Evolutionary conservation across 73 alveolate species (phyloP).

Genomic region (Paraurostyla sp.): DNA sequence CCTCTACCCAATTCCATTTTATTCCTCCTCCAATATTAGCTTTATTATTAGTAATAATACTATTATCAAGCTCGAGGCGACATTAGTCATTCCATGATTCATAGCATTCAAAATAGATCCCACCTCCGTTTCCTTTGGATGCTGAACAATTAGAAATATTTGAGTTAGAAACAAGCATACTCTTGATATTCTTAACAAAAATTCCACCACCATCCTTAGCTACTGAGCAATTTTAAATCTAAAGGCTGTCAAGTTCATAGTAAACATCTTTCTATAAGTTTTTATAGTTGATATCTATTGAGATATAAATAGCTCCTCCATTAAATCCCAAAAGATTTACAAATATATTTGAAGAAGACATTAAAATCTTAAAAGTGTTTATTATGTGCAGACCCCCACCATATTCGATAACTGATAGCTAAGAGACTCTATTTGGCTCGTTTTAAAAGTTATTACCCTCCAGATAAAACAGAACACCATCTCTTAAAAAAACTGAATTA

Average conservation of each 20-base stretch:
- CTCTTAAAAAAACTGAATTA: constrained; percentile 17
- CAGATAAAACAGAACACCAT: constrained; percentile 24
- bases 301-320: constrained; percentile 76
- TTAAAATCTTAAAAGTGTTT: background rate
- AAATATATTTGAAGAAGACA: background rate
- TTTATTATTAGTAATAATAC: background rate
- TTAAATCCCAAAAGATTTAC: constrained; percentile 29
- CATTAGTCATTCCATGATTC: constrained; percentile 65
- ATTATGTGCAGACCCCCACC: constrained; percentile 58
- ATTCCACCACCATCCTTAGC: constrained; percentile 70
- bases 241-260: constrained; percentile 32
- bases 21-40: constrained; percentile 76
- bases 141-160: constrained; percentile 39
- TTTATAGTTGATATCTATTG: constrained; percentile 44
- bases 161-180: constrained; percentile 20
- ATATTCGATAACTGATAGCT: constrained; percentile 19
- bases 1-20: constrained; percentile 64
- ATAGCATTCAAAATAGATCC: constrained; percentile 59
- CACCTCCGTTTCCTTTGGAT: constrained; percentile 71
- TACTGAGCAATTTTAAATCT: constrained; percentile 42
- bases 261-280: background rate
- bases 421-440: background rate
- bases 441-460: background rate
- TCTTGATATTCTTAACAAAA: background rate
- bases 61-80: background rate